phyloP scores from a whole-genome alignment of 164 flowering plant species.

The Tinospora cordifolia region DNA sequence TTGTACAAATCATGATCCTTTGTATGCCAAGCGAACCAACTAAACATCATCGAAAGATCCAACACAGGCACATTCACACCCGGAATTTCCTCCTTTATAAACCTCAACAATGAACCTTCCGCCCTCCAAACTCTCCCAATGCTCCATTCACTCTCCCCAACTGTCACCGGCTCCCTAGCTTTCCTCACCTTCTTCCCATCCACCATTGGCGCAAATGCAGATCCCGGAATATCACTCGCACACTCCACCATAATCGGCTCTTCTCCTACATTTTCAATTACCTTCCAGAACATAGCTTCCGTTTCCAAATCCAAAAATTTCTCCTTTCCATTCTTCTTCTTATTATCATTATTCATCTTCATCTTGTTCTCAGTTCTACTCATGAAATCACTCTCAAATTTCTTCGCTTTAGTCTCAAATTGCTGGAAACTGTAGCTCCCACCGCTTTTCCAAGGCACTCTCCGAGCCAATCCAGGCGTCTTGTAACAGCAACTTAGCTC shows the following conservation, averaged over 20 bases:
- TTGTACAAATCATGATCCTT: conserved; percentile 98
- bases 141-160: conserved; percentile 87
- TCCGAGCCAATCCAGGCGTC: conserved; percentile 63
- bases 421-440: conserved; percentile 56
- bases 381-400: conserved; percentile 52
- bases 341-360: too few relatives aligned
- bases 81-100: conserved; percentile 95
- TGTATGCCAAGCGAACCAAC: conserved; percentile 99
- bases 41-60: conserved; percentile 88
- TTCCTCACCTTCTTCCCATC: conserved; percentile 27
- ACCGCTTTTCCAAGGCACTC: conserved; percentile 94
- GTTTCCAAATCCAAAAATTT: conserved; percentile 47
- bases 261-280: conserved; percentile 45
- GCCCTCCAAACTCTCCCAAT: conserved; percentile 86
- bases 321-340: conserved; percentile 17
- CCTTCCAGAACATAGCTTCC: conserved; percentile 88
- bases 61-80: conserved; percentile 98
- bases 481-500: conserved; percentile 91
- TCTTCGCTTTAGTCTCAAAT: conserved; percentile 79
- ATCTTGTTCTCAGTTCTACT: conserved; percentile 26
- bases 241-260: conserved; percentile 80
- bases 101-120: conserved; percentile 74
- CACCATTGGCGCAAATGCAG: conserved; percentile 48
- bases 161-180: conserved; percentile 30
- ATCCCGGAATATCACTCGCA: conserved; percentile 96